phyloP scores from a whole-genome alignment of 2,329 filamentous ascomycete species.

The Beauveria pseudobassiana region DNA sequence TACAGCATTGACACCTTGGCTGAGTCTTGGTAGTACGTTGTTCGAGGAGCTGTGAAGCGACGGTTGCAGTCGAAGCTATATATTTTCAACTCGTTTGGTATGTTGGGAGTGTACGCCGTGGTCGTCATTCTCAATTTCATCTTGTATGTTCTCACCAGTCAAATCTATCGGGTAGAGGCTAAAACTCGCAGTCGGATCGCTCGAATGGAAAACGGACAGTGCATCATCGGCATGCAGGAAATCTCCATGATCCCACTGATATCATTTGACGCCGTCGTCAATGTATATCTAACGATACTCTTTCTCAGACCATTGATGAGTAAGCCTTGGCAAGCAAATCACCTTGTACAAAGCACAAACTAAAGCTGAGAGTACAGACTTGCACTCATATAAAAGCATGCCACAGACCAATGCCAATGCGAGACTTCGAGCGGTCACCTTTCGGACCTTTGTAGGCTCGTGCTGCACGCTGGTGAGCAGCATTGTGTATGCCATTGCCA shows the following conservation, averaged over 20 bases:
- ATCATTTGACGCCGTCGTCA: constrained; percentile 51
- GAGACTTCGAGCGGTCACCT: constrained; percentile 43
- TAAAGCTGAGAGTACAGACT: constrained; percentile 27
- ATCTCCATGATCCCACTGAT: constrained; percentile 55
- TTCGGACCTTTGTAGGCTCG: constrained; percentile 53
- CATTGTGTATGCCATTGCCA: constrained; percentile 38
- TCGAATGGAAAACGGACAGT: constrained; percentile 45
- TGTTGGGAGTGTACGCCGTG: constrained; percentile 37
- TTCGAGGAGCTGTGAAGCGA: constrained; percentile 42
- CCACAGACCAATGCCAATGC: constrained; percentile 32
- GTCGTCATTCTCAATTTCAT: constrained; percentile 53
- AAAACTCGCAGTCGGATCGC: constrained; percentile 42
- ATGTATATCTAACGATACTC: constrained; percentile 55
- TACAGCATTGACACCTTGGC: constrained; percentile 11
- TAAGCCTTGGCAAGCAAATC: constrained; percentile 19
- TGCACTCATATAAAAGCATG: constrained; percentile 47
- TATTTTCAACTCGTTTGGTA: constrained; percentile 52
- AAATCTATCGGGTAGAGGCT: background rate
- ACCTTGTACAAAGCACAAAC: background rate
- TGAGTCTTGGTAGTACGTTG: constrained; percentile 39
- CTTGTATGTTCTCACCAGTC: constrained; percentile 36
- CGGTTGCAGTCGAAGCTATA: constrained; percentile 52
- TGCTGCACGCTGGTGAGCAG: constrained; percentile 50
- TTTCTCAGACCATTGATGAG: constrained; percentile 54
- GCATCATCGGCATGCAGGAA: constrained; percentile 54